phyloP scores from a whole-genome alignment of 148 eudicot species.

The Suaeda aralocaspica region DNA sequence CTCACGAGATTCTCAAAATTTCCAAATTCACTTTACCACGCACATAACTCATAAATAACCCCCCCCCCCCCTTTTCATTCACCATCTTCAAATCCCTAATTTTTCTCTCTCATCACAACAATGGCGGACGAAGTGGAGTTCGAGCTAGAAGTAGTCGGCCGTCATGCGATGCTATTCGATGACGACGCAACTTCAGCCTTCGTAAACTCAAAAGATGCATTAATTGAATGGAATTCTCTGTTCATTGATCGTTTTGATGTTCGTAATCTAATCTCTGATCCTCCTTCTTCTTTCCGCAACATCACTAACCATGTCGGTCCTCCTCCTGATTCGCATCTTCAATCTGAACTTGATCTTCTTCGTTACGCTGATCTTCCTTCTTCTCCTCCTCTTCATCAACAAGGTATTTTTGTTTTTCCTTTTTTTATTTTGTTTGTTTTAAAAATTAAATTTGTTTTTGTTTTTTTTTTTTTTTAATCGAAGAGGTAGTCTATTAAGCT shows the following conservation, averaged over 20 bases:
- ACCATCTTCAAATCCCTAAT: neutral
- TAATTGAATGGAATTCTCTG: conserved; percentile 93
- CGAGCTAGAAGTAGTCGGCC: conserved; percentile 68
- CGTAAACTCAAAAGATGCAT: conserved; percentile 80
- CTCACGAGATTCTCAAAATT: too few species aligned
- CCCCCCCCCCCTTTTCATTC: too few species aligned
- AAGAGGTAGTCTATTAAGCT: neutral
- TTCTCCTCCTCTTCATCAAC: conserved; percentile 31
- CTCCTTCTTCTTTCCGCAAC: conserved; percentile 56
- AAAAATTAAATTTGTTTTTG: neutral
- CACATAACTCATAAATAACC: too few species aligned
- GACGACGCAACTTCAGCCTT: conserved; percentile 72
- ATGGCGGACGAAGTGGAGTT: conserved; percentile 43
- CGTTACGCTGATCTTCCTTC: conserved; percentile 68
- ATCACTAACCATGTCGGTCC: conserved; percentile 31
- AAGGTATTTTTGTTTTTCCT: conserved; percentile 35
- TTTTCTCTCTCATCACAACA: conserved; percentile 14
- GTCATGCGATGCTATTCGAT: conserved; percentile 89
- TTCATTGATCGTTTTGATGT: conserved; percentile 94
- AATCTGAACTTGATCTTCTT: conserved; percentile 57
- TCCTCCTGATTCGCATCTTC: conserved; percentile 31
- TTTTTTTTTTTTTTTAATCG: neutral
- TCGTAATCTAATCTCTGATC: conserved; percentile 76
- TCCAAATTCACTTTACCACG: too few species aligned
- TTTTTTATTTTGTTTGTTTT: neutral